Percentiles rank a stretch among this genome's conserved stretches.
phyloP scores from a whole-genome alignment of 1,139 yeast genomes.

The Diutina scorzettiae region DNA sequence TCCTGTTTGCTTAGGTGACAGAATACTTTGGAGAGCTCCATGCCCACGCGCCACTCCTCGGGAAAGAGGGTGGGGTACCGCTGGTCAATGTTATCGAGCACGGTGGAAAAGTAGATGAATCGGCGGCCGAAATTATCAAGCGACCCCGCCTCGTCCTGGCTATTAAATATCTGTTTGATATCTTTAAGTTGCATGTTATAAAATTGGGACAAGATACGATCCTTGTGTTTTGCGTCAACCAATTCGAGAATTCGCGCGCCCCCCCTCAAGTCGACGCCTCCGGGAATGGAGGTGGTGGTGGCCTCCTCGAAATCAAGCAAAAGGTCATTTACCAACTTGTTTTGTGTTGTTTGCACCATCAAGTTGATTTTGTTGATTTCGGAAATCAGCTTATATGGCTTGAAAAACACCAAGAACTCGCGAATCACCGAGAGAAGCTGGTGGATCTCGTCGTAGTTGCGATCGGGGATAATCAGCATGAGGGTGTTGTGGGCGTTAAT shows the following conservation, averaged over 20 bases:
- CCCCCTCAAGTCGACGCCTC: conserved; percentile 27
- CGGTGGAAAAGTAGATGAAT: conserved; percentile 67
- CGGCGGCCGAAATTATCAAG: conserved; percentile 76
- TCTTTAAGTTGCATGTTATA: conserved; percentile 61
- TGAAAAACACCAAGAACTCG: conserved; percentile 67
- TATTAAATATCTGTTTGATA: conserved; percentile 59
- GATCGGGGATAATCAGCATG: conserved; percentile 28
- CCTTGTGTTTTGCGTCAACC: conserved; percentile 48
- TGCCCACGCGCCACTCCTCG: conserved; percentile 55
- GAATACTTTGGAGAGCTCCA: conserved; percentile 48
- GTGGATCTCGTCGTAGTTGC: conserved; percentile 54
- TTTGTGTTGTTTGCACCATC: conserved; percentile 51
- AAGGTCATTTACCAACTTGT: conserved; percentile 57
- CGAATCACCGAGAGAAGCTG: conserved; percentile 65
- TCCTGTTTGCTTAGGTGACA: conserved; percentile 64
- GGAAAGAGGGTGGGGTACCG: conserved; percentile 51
- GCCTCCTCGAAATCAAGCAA: conserved; percentile 58
- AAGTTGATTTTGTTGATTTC: conserved; percentile 65
- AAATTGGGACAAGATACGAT: conserved; percentile 63
- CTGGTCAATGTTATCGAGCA: conserved; percentile 47
- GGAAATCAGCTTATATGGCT: conserved; percentile 71
- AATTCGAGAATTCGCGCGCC: conserved; percentile 69
- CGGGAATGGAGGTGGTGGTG: conserved; percentile 14
- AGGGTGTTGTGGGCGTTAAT: conserved; percentile 66
- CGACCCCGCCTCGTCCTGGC: conserved; percentile 87